Evolutionary conservation across 768 basidiomycete genomes (phyloP).

Genomic region (Myochromella boudieri): DNA sequence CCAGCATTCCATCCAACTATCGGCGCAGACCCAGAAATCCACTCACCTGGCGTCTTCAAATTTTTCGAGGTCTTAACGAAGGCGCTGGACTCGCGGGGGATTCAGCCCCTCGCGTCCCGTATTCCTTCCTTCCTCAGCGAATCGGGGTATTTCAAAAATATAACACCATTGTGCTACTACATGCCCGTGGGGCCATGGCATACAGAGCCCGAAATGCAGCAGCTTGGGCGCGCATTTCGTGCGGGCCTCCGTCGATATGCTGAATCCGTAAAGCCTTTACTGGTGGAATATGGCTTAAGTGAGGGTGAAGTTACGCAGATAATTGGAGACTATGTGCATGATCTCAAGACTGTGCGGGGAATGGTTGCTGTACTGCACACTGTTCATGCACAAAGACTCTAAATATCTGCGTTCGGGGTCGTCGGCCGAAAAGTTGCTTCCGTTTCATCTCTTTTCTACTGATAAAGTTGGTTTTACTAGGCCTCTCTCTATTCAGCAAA

Average conservation of each 20-base stretch:
- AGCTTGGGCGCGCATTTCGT: slow-evolving; percentile 43
- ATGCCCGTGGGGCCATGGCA: slow-evolving; percentile 60
- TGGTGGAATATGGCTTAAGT: slow-evolving; percentile 38
- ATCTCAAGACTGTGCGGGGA: slow-evolving; percentile 46
- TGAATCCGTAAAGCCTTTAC: slow-evolving; percentile 46
- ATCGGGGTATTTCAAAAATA: slow-evolving; percentile 40
- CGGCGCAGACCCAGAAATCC: slow-evolving; percentile 24
- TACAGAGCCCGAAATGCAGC: slow-evolving; percentile 26
- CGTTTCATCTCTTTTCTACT: too few relatives aligned
- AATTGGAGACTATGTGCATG: slow-evolving; percentile 41
- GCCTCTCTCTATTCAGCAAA: too few relatives aligned
- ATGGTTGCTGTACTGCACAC: slow-evolving; percentile 49
- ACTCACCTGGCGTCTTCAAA: slow-evolving; percentile 37
- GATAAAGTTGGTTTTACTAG: too few relatives aligned
- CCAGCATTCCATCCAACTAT: slow-evolving; percentile 37
- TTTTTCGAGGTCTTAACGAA: slow-evolving; percentile 39
- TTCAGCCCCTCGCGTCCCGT: slow-evolving; percentile 34
- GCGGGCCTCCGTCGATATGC: slow-evolving; percentile 40
- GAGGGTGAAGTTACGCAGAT: slow-evolving; percentile 38
- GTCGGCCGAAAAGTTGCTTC: too few relatives aligned
- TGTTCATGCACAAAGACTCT: slow-evolving; percentile 39
- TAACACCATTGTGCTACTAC: slow-evolving; percentile 27
- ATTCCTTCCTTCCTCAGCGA: slow-evolving; percentile 37
- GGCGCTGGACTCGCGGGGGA: slow-evolving; percentile 34
- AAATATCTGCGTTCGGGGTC: too few relatives aligned